Conservation (phyloP, 495 filamentous ascomycete genomes). For the Lichenothelia convexa region DNA sequence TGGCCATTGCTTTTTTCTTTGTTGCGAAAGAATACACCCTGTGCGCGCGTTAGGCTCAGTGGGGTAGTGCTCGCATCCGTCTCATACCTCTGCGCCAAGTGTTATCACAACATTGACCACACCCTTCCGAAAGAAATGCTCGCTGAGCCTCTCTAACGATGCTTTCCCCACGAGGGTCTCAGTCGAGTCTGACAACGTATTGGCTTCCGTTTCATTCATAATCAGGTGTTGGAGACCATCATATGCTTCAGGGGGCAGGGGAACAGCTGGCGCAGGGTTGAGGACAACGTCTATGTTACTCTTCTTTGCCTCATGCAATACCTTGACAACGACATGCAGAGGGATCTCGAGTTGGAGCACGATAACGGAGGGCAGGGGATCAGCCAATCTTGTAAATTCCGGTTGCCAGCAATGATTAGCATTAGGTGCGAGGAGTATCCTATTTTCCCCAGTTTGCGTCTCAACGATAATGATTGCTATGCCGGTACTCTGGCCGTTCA, state of each 20-base stretch:
- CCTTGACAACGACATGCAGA: constrained; percentile 36
- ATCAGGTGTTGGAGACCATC: constrained; percentile 56
- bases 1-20: no score
- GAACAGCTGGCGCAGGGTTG: constrained; percentile 57
- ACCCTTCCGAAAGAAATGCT: constrained; percentile 43
- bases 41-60: no score
- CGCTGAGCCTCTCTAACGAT: constrained; percentile 26
- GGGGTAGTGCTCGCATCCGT: background rate
- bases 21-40: no score
- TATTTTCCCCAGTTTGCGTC: constrained; percentile 62
- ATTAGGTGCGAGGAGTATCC: constrained; percentile 64
- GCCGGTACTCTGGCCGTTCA: constrained; percentile 45
- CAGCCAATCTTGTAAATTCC: constrained; percentile 20
- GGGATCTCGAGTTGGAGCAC: constrained; percentile 87
- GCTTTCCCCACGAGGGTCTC: constrained; percentile 30
- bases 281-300: constrained; percentile 36
- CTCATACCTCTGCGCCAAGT: constrained; percentile 54
- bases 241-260: constrained; percentile 50
- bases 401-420: constrained; percentile 39
- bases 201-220: constrained; percentile 82
- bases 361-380: constrained; percentile 44
- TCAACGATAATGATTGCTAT: constrained; percentile 76
- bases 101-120: constrained; percentile 69
- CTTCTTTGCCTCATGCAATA: no score
- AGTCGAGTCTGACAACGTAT: constrained; percentile 39